phyloP scores from a whole-genome alignment of 257 asterid genomes.

The Schizonepeta tenuifolia region DNA sequence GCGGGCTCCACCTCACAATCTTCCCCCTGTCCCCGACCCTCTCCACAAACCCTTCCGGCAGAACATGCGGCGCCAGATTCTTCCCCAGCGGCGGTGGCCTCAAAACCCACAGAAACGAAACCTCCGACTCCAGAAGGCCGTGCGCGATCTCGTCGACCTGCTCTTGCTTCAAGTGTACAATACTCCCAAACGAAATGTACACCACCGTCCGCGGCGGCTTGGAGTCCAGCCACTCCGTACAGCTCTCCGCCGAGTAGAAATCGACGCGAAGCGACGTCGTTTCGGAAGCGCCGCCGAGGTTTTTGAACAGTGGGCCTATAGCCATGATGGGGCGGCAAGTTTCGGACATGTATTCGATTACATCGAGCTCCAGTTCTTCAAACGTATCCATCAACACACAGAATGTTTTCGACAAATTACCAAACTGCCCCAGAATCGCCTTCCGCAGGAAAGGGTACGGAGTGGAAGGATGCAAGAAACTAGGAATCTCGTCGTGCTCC shows the following conservation, averaged over 20 bases:
- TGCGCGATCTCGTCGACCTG: slow-evolving; percentile 65
- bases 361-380: slow-evolving; percentile 57
- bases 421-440: slow-evolving; percentile 57
- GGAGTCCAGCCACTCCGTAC: slow-evolving; percentile 59
- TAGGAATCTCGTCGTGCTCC: slow-evolving; percentile 68
- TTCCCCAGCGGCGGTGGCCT: slow-evolving; percentile 39
- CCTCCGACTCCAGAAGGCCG: slow-evolving; percentile 53
- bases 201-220: slow-evolving; percentile 53
- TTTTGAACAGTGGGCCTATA: slow-evolving; percentile 64
- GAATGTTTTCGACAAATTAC: slow-evolving; percentile 45
- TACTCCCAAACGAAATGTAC: slow-evolving; percentile 30
- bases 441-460: slow-evolving; percentile 29
- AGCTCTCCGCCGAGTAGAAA: slow-evolving; percentile 42
- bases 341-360: slow-evolving; percentile 48
- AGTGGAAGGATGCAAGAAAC: slow-evolving; percentile 54
- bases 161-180: slow-evolving; percentile 57
- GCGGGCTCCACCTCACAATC: slow-evolving; percentile 72
- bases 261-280: slow-evolving; percentile 41
- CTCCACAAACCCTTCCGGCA: slow-evolving; percentile 61
- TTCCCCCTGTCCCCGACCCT: slow-evolving; percentile 53
- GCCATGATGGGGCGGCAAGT: slow-evolving; percentile 52
- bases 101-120: slow-evolving; percentile 64
- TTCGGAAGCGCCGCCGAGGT: background rate
- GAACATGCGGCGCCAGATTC: background rate
- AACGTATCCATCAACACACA: slow-evolving; percentile 71